Evolutionary conservation across 345 rosid genomes (phyloP), one percentile per base, ranked within the genome.

Genomic region (Microcos paniculata): DNA sequence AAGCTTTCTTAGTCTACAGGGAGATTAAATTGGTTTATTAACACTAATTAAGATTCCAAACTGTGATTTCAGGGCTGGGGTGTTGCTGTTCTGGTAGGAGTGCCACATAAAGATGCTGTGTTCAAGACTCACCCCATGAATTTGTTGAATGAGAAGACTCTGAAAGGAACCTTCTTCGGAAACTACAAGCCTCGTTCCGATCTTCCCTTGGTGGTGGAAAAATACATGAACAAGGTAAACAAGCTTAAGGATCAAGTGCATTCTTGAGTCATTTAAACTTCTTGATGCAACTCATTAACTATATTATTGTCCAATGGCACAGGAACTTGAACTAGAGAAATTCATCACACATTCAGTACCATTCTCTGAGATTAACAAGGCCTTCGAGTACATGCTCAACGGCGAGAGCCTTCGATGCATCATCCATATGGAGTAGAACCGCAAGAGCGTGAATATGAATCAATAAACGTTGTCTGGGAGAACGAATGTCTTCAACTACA

Each of bases 101-200:
- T 85, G 28, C 92, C 90, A 0, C 76, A 63, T 77, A 87, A 88
- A 77, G 87, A 87, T 23, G 92, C 76, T 4, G 84, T 74, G 3
- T 87, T 87, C 84, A 87, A 87, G 72, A 85, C 88, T 9, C 87
- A 87, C 65, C 89, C 92, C 0, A 24, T 87, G 72, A 87, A 87
- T 30, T 7, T 85, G 13, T 61, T 85, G 62, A 73, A 83, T 1
- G 89, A 86, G 78, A 84, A 84, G 67, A 88, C 88, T 56, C 83
- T 88, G 0, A 87, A 80, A 67, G 92, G 88, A 10, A 84, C 90
- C 11, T 85, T 89, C 87, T 89, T 79, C 6, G 89, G 92, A 52
- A 85, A 89, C 86, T 85, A 82, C 86, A 89, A 85, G 72, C 84
- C 92, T 2, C 82, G 84, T 31, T 76, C 82, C n/a, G 85, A 85